Conservation (phyloP, 331 rosid genomes). For the Cydonia oblonga region DNA sequence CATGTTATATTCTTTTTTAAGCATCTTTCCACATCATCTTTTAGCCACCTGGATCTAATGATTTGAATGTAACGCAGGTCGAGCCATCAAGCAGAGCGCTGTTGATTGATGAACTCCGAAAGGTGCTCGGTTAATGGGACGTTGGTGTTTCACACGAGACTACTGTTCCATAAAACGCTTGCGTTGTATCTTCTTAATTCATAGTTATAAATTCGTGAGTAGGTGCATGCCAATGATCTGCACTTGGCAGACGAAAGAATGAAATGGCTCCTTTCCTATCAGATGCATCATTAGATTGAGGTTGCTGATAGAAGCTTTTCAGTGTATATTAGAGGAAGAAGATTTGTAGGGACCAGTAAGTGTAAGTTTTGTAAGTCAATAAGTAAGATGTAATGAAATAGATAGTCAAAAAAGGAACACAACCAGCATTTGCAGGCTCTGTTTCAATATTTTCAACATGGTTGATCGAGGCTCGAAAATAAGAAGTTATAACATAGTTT, state of each 20-base stretch:
- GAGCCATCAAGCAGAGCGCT: slow-evolving; percentile 51
- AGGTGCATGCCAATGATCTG: background rate
- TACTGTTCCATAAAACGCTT: background rate
- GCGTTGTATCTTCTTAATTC: slow-evolving; percentile 5
- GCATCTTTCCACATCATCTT: background rate
- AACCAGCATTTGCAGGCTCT: background rate
- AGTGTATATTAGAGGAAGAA: background rate
- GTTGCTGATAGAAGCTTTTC: slow-evolving; percentile 2
- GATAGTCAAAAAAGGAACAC: too few relatives aligned
- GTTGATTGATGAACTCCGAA: slow-evolving; percentile 62
- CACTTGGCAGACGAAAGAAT: slow-evolving; percentile 1
- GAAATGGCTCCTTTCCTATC: slow-evolving; percentile 1
- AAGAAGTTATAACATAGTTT: background rate
- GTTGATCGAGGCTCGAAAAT: slow-evolving; percentile 16
- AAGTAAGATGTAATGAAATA: too few relatives aligned
- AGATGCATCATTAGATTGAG: background rate
- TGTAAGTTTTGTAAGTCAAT: slow-evolving; percentile 16
- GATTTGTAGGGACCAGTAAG: background rate
- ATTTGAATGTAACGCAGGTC: slow-evolving; percentile 47
- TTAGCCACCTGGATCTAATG: slow-evolving; percentile 13
- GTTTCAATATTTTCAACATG: slow-evolving; percentile 15
- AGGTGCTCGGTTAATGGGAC: slow-evolving; percentile 44
- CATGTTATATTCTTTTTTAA: background rate
- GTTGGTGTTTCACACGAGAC: background rate
- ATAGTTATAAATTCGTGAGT: background rate